Conservation (phyloP, 441 rosid species). For the Gossypium gossypioides region DNA sequence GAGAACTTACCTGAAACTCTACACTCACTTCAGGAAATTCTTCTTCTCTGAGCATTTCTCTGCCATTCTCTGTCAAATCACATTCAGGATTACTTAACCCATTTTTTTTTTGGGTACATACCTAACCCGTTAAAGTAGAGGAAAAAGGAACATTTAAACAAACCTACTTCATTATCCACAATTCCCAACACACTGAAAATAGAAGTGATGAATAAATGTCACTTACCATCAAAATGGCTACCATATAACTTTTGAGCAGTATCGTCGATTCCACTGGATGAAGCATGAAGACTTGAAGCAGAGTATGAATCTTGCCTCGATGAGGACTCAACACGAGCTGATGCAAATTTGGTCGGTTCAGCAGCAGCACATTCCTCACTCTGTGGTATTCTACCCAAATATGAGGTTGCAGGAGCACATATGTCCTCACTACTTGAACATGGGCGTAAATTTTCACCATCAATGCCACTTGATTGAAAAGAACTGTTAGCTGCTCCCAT, state of each 20-base stretch:
- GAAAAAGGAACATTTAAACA: neutral
- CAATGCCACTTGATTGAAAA: slow-evolving; percentile 22
- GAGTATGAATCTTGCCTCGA: slow-evolving; percentile 26
- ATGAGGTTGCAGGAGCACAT: slow-evolving; percentile 15
- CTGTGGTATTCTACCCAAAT: slow-evolving; percentile 16
- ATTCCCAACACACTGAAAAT: neutral
- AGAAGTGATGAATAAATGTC: neutral
- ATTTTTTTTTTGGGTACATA: neutral
- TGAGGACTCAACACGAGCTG: slow-evolving; percentile 9
- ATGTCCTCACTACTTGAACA: slow-evolving; percentile 23
- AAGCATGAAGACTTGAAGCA: slow-evolving; percentile 14
- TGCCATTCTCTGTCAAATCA: slow-evolving; percentile 30
- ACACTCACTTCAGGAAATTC: slow-evolving; percentile 56
- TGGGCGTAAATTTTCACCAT: slow-evolving; percentile 25
- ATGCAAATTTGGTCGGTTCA: slow-evolving; percentile 20
- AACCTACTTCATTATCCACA: neutral
- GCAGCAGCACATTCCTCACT: slow-evolving; percentile 20
- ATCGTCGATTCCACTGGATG: slow-evolving; percentile 21
- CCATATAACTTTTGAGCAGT: slow-evolving; percentile 17
- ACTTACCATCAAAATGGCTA: slow-evolving; percentile 25
- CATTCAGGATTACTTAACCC: slow-evolving; percentile 6
- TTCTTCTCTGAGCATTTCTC: slow-evolving; percentile 35
- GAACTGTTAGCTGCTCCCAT: slow-evolving; percentile 25
- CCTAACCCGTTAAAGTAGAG: slow-evolving; percentile 4
- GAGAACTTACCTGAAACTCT: slow-evolving; percentile 50